Base-by-base conservation (phyloP, 2,329 filamentous ascomycete genomes). In the Talaromyces sp. region DNA sequence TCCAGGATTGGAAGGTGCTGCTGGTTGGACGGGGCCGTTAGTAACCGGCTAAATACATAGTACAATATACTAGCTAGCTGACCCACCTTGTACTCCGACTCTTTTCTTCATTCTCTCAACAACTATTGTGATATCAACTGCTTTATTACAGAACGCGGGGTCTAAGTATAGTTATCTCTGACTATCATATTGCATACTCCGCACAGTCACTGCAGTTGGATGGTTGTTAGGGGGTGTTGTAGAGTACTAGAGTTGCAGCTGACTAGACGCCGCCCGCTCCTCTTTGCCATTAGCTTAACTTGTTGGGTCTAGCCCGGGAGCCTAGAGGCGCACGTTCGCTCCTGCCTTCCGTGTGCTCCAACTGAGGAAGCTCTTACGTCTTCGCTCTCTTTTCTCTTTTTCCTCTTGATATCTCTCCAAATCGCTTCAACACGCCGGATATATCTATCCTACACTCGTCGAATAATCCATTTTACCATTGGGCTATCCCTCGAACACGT, bases 401-500 rank as follows among this genome's bases (percentile, higher is more conserved):
- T 38, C 53, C 53, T 56, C 31, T 36, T 1, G 29, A 56, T 15
- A 36, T 19, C 31, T 36, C 29, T 10, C 5, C 19, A 15, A 34
- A 45, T 45, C 25, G 58, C 25, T 60, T 45, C 58, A 60, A 49
- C 29, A 56, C 31, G 15, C 5, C 53, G n/a, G 13, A 19, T 34
- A 54, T 34, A 4, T 29, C 17, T 54, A 25, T 17, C 53, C 51
- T 36, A 56, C 53, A 36, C 49, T 54, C 51, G 51, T 10, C 51
- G 2, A 19, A 53, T 36, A 38, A 17, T 56, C 25, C n/a, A 36
- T 56, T 31, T 7, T 27, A 19, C 19, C 19, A 36, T 34, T 56
- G 38, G 38, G 40, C 58, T 31, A 49, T 61, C 59, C 43, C 45
- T 54, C 31, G 47, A 40, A 40, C 47, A 54, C 60, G 60, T 54